Conservation (phyloP, 495 filamentous ascomycete species). For the Entonaema liquescens region DNA sequence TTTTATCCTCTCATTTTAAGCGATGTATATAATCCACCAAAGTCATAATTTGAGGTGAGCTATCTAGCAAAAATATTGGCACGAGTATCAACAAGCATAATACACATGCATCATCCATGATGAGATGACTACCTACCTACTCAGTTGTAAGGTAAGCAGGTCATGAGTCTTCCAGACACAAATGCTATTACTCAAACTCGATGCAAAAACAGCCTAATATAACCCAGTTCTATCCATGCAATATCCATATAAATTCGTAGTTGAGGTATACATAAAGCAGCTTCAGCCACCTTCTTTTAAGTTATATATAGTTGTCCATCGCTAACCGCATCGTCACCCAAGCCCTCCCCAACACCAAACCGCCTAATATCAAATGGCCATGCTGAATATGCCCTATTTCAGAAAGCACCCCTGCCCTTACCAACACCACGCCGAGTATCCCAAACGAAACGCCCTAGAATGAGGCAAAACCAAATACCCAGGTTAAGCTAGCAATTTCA, state of each 20-base stretch:
- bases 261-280: not conserved
- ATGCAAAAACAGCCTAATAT: too few species aligned
- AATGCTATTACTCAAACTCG: not conserved
- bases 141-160: not conserved
- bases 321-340: not conserved
- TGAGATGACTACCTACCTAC: not conserved
- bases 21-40: not conserved
- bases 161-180: not conserved
- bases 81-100: not conserved
- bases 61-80: not conserved
- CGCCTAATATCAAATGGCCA: not conserved
- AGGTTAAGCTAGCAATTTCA: not conserved
- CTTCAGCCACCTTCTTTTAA: not conserved
- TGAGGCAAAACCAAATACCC: not conserved
- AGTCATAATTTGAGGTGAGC: not conserved
- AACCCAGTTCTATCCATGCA: not conserved
- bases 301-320: not conserved
- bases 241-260: not conserved
- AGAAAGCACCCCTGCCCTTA: constrained; percentile 5
- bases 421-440: constrained; percentile 15
- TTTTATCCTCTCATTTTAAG: not conserved
- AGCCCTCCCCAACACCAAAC: constrained; percentile 3
- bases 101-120: not conserved
- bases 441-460: not conserved
- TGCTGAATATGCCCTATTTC: not conserved